phyloP scores from a whole-genome alignment of 495 filamentous ascomycete species.

The Tuber indicum region DNA sequence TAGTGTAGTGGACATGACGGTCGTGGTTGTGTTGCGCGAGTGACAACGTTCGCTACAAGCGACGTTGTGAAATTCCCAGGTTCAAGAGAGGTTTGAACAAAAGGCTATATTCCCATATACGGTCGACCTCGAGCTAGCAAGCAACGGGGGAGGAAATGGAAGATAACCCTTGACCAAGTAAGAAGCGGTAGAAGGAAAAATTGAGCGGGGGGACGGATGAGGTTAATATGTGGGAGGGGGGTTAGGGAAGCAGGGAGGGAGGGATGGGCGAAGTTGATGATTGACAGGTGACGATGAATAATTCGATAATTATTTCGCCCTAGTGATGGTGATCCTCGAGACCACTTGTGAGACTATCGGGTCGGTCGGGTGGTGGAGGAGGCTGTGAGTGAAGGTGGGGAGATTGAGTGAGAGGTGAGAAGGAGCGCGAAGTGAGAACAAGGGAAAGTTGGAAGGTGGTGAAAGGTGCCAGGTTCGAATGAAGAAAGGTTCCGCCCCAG shows the following conservation, averaged over 20 bases:
- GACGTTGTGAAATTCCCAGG: slow-evolving; percentile 2
- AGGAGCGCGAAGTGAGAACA: background rate
- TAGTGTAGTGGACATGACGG: background rate
- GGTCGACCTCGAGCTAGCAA: slow-evolving; percentile 16
- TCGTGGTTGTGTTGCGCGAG: background rate
- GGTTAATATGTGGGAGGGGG: background rate
- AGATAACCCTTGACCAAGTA: slow-evolving; percentile 10
- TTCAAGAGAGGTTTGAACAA: slow-evolving; percentile 8
- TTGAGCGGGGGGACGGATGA: slow-evolving; percentile 3
- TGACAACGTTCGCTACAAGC: background rate
- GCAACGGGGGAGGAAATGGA: slow-evolving; percentile 21
- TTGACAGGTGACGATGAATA: background rate
- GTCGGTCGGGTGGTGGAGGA: background rate
- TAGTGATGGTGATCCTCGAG: background rate
- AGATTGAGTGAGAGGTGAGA: background rate
- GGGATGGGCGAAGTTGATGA: background rate
- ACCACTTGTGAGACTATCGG: background rate
- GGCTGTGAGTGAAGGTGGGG: background rate
- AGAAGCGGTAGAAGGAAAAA: background rate
- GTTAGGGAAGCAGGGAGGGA: background rate
- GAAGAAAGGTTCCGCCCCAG: background rate
- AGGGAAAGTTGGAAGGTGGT: background rate
- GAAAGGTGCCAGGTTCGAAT: background rate
- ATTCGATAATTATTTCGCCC: background rate
- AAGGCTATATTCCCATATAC: slow-evolving; percentile 28